Evolutionary conservation across 768 basidiomycete species (phyloP).

Genomic region (Trametes villosa): DNA sequence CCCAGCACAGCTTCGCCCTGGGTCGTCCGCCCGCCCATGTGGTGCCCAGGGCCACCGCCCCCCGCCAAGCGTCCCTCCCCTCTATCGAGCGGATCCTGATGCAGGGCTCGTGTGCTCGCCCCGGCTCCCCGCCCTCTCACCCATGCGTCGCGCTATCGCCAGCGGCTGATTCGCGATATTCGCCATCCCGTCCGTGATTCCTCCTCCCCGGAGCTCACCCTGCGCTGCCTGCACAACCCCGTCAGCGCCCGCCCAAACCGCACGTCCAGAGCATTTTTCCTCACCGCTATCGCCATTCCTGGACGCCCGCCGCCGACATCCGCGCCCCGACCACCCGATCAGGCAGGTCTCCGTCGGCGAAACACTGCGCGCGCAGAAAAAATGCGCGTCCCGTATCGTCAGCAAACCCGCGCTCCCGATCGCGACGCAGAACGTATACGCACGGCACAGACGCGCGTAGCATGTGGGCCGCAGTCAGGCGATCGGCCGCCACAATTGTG

Average conservation of each 20-base stretch:
- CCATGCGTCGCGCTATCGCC: neutral
- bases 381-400: neutral
- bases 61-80: neutral
- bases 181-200: neutral
- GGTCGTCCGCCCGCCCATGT: neutral
- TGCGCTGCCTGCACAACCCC: too few relatives aligned
- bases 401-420: neutral
- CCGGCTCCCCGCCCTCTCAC: neutral
- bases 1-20: neutral
- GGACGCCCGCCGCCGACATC: neutral
- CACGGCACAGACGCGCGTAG: neutral
- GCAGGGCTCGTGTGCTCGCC: neutral
- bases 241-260: neutral
- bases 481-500: neutral
- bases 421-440: neutral
- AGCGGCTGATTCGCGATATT: neutral
- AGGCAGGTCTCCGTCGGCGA: neutral
- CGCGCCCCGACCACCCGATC: neutral
- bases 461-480: conserved; percentile 1
- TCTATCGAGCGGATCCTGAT: neutral
- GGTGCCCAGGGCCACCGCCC: neutral
- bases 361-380: neutral
- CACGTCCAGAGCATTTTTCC: neutral
- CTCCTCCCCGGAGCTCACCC: too few relatives aligned
- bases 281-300: neutral